A percentile compares a stretch with the other conserved stretches of the same genome.
These are phyloP conservation scores for Auricularia auricula-judae DNA, from an alignment of 768 basidiomycete species.

Conservation along the genomic window DNA sequence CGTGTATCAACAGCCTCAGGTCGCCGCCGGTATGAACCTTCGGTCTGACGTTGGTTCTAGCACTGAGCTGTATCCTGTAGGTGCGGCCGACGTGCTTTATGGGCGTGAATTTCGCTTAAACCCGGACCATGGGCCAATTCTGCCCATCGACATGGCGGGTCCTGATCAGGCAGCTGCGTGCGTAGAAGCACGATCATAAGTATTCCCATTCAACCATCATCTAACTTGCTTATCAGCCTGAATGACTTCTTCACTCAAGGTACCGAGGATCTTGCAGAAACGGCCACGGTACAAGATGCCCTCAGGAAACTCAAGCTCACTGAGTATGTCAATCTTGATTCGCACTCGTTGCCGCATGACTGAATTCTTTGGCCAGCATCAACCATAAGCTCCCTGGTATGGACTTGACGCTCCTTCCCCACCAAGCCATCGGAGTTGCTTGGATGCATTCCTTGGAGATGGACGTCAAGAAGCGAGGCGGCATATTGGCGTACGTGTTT, in stretches of 20 bases:
- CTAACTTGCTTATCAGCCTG: not conserved
- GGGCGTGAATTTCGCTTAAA: too few relatives aligned
- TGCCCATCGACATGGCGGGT: too few relatives aligned
- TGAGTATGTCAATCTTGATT: not conserved
- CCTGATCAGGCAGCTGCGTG: too few relatives aligned
- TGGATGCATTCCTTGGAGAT: slow-evolving; percentile 68
- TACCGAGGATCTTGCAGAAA: slow-evolving; percentile 16
- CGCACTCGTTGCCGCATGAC: not conserved
- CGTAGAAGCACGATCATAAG: too few relatives aligned
- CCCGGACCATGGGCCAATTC: too few relatives aligned
- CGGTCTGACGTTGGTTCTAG: too few relatives aligned
- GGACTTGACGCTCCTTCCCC: slow-evolving; percentile 57
- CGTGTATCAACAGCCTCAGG: not conserved
- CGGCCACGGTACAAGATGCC: slow-evolving; percentile 21
- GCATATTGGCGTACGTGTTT: slow-evolving; percentile 45
- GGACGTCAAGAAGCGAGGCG: slow-evolving; percentile 37
- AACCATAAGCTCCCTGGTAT: slow-evolving; percentile 55
- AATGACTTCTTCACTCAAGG: slow-evolving; percentile 6
- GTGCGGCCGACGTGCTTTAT: too few relatives aligned
- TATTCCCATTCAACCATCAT: too few relatives aligned
- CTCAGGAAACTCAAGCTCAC: slow-evolving; percentile 16
- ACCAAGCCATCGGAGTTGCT: slow-evolving; percentile 67
- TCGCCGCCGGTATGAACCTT: too few relatives aligned
- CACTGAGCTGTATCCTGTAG: too few relatives aligned
- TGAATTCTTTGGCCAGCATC: slow-evolving; percentile 20